A percentile compares a stretch with the other conserved stretches of the same genome.
Conservation (phyloP, 768 basidiomycete genomes). For the Boletellus emodensis region DNA sequence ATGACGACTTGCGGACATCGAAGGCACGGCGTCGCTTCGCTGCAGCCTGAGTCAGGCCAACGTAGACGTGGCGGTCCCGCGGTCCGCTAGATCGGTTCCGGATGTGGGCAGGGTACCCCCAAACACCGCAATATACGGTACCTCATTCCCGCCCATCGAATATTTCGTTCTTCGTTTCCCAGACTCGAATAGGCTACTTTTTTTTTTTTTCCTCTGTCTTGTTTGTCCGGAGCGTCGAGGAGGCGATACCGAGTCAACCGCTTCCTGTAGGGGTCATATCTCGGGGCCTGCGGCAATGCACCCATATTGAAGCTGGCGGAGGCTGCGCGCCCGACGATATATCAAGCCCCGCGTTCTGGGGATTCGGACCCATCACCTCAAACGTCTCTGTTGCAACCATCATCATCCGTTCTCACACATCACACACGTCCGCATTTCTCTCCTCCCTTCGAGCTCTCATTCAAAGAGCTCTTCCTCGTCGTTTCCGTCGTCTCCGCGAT, state of each 20-base stretch:
- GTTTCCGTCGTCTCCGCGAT: conserved; percentile 6
- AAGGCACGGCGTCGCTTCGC: background rate
- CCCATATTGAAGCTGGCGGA: conserved; percentile 13
- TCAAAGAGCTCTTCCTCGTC: conserved; percentile 6
- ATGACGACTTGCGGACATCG: too few species aligned
- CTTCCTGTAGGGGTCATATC: background rate
- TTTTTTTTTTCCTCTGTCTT: conserved; percentile 11
- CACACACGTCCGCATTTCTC: conserved; percentile 10
- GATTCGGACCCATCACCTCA: conserved; percentile 4
- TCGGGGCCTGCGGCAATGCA: conserved; percentile 25
- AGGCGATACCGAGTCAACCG: conserved; percentile 19
- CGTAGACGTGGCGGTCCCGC: conserved; percentile 1
- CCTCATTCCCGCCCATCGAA: background rate
- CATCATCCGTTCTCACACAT: conserved; percentile 17
- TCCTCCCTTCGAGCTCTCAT: conserved; percentile 8
- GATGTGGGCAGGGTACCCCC: conserved; percentile 1
- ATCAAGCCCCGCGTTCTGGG: background rate
- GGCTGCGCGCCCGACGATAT: conserved; percentile 29
- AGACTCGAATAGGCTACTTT: conserved; percentile 12
- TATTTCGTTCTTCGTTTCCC: background rate
- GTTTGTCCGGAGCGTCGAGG: conserved; percentile 3
- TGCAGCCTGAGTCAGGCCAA: background rate
- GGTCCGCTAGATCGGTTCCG: conserved; percentile 7
- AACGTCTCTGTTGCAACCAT: conserved; percentile 4
- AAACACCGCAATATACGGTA: conserved; percentile 16